phyloP scores from a whole-genome alignment of 305 asterid species.

The Rubia peregrina region DNA sequence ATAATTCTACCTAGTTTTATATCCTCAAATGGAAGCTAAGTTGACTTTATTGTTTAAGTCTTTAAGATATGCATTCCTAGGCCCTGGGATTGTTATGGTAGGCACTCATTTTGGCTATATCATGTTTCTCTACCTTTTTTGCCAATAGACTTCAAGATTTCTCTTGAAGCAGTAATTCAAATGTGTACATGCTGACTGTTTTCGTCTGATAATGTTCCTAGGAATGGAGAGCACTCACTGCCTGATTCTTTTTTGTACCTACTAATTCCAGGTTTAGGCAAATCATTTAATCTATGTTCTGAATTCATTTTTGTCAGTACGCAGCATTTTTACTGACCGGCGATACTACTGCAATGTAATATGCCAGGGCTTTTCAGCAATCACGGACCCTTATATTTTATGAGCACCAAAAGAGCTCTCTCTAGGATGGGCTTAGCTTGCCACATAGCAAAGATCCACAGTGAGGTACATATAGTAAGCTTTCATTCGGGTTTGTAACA shows the following conservation, averaged over 20 bases:
- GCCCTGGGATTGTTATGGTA: not conserved
- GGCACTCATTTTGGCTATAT: not conserved
- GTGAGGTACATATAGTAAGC: constrained; percentile 48
- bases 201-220: constrained; percentile 18
- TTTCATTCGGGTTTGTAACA: not conserved
- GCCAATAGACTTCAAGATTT: not conserved
- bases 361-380: constrained; percentile 34
- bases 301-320: constrained; percentile 11
- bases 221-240: constrained; percentile 73
- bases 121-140: not conserved
- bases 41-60: not conserved
- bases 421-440: constrained; percentile 93
- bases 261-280: constrained; percentile 74
- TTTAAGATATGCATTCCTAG: not conserved
- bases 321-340: constrained; percentile 9
- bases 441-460: constrained; percentile 89
- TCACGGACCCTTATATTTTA: too few relatives aligned
- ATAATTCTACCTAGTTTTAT: not conserved
- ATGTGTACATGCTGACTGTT: constrained; percentile 2
- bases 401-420: constrained; percentile 68
- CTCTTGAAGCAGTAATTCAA: not conserved
- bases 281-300: constrained; percentile 1
- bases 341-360: constrained; percentile 14
- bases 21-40: not conserved
- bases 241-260: constrained; percentile 84